These are phyloP conservation scores for Gynostemma pentaphyllum DNA, from an alignment of 306 rosid genomes.

Conservation along the genomic window DNA sequence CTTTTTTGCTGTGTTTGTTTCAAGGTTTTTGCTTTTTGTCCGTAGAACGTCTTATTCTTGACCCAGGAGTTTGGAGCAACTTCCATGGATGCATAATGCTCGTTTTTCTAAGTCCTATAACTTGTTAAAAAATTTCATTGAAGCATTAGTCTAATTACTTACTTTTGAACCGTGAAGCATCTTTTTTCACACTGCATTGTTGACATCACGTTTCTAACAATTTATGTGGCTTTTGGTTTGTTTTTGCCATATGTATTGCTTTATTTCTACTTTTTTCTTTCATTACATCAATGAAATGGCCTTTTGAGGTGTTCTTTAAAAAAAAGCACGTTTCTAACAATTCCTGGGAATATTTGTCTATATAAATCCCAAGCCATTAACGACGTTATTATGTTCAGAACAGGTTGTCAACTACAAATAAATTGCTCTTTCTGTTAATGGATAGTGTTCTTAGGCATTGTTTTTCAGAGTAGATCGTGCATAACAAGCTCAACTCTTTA, in stretches of 20 bases:
- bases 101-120: background rate
- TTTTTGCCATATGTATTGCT: too few relatives aligned
- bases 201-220: background rate
- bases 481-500: background rate
- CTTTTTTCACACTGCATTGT: too few relatives aligned
- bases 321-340: background rate
- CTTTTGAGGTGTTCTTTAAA: too few relatives aligned
- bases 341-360: background rate
- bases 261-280: too few relatives aligned
- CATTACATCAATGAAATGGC: too few relatives aligned
- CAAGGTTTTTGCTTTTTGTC: background rate
- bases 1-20: background rate
- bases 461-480: background rate
- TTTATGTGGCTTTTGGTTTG: too few relatives aligned
- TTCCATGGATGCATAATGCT: background rate
- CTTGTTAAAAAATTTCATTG: background rate
- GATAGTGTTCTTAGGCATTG: background rate
- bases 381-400: too few relatives aligned
- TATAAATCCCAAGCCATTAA: too few relatives aligned
- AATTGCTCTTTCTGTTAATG: too few relatives aligned
- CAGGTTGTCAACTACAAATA: background rate
- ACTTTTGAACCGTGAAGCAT: background rate
- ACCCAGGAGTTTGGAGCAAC: background rate
- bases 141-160: background rate
- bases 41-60: background rate